Percentiles rank a stretch among this genome's conserved stretches.
Evolutionary conservation across 2,329 filamentous ascomycete genomes (phyloP).

Genomic region (Penicillium corylophilum): DNA sequence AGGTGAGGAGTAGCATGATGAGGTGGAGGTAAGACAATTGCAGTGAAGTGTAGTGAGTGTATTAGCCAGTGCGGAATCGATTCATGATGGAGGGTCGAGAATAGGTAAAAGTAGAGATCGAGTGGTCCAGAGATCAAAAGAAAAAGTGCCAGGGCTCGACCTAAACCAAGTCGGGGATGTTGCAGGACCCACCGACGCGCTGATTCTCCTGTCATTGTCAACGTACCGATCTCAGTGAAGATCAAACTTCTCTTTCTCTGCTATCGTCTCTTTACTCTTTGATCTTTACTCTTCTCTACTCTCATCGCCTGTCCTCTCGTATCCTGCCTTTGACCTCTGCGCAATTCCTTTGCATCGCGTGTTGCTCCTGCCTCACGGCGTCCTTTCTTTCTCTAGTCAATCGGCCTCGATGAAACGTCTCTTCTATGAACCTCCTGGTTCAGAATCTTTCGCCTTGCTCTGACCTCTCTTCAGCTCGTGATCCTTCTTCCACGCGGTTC

Average conservation of each 20-base stretch:
- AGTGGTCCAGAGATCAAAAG: not conserved
- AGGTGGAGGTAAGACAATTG: not conserved
- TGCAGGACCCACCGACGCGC: slow-evolving; percentile 1
- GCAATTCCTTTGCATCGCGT: not conserved
- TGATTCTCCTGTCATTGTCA: not conserved
- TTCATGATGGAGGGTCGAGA: slow-evolving; percentile 9
- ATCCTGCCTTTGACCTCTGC: too few relatives aligned
- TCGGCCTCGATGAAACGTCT: not conserved
- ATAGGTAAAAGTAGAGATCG: not conserved
- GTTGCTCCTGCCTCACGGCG: not conserved
- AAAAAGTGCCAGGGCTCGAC: slow-evolving; percentile 6
- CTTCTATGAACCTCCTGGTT: not conserved
- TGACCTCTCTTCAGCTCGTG: not conserved
- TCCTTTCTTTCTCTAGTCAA: not conserved
- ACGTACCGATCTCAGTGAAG: too few relatives aligned
- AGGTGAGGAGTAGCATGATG: slow-evolving; percentile 6
- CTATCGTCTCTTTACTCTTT: too few relatives aligned
- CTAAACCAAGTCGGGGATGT: slow-evolving; percentile 15
- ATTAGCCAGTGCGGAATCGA: slow-evolving; percentile 1
- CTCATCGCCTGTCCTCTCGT: not conserved
- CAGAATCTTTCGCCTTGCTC: not conserved
- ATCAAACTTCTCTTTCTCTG: too few relatives aligned
- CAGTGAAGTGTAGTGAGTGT: not conserved
- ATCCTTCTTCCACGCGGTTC: not conserved
- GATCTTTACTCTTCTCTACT: not conserved